Conservation (phyloP, 768 basidiomycete species). For the Coprinellus micaceus region DNA sequence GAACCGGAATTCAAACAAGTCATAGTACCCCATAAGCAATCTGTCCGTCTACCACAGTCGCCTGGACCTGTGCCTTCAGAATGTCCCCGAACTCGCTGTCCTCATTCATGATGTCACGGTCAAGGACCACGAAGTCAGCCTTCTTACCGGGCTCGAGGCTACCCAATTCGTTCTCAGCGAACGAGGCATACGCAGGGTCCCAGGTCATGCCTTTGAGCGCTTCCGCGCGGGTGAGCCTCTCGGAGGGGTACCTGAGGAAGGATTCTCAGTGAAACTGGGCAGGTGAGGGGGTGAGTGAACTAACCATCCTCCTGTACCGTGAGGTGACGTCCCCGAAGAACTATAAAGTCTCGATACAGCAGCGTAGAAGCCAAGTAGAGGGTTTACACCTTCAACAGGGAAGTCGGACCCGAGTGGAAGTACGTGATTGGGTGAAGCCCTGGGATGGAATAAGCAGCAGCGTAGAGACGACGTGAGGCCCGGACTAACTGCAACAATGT, state of each 20-base stretch:
- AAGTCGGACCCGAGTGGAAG: slow-evolving; percentile 90
- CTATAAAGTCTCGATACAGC: slow-evolving; percentile 69
- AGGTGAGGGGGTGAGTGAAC: slow-evolving; percentile 15
- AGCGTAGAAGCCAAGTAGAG: slow-evolving; percentile 87
- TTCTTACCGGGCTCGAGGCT: slow-evolving; percentile 73
- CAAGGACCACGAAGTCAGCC: slow-evolving; percentile 82
- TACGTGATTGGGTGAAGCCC: slow-evolving; percentile 37
- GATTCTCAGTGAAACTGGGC: background rate
- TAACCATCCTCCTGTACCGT: slow-evolving; percentile 81
- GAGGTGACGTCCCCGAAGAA: slow-evolving; percentile 70
- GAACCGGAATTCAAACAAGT: too few species aligned
- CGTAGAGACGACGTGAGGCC: background rate
- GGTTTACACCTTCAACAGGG: slow-evolving; percentile 89
- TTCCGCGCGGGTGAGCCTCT: slow-evolving; percentile 73
- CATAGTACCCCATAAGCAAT: slow-evolving; percentile 36
- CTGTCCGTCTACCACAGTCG: slow-evolving; percentile 77
- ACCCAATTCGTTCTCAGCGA: slow-evolving; percentile 68
- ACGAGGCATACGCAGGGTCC: slow-evolving; percentile 83
- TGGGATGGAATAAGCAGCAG: background rate
- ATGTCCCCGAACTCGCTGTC: slow-evolving; percentile 44
- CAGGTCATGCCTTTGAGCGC: slow-evolving; percentile 90
- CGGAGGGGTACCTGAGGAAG: slow-evolving; percentile 61
- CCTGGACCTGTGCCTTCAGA: slow-evolving; percentile 61
- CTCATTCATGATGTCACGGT: slow-evolving; percentile 75
- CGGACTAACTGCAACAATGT: slow-evolving; percentile 44